phyloP scores from a whole-genome alignment of 352 stramenopile genomes.

The Phytophthora pini region DNA sequence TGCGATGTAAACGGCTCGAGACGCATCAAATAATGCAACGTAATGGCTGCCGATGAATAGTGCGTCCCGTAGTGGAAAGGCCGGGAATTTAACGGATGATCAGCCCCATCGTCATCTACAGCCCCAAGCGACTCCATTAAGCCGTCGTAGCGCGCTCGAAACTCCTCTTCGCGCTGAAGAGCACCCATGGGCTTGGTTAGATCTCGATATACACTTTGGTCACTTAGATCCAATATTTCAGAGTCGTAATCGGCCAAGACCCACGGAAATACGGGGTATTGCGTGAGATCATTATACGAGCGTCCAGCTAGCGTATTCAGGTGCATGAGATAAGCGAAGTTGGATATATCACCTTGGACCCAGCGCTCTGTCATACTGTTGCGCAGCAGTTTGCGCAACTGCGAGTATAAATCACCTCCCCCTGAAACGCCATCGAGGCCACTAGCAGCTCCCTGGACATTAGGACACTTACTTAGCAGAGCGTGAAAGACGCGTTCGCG shows the following conservation, averaged over 20 bases:
- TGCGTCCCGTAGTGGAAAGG: slow-evolving; percentile 97
- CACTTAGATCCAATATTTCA: slow-evolving; percentile 92
- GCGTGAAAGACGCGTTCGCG: slow-evolving; percentile 80
- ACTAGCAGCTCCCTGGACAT: slow-evolving; percentile 68
- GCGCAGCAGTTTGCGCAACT: slow-evolving; percentile 68
- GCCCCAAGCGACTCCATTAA: slow-evolving; percentile 47
- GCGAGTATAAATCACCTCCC: slow-evolving; percentile 67
- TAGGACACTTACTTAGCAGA: slow-evolving; percentile 72
- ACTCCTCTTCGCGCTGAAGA: slow-evolving; percentile 91
- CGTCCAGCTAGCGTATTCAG: slow-evolving; percentile 96
- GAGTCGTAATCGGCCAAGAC: slow-evolving; percentile 96
- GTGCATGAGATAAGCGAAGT: slow-evolving; percentile 97
- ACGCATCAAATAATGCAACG: slow-evolving; percentile 98
- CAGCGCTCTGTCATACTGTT: slow-evolving; percentile 85
- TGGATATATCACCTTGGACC: slow-evolving; percentile 74
- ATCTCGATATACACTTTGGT: slow-evolving; percentile 94
- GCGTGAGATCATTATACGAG: slow-evolving; percentile 98
- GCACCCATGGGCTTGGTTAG: slow-evolving; percentile 97
- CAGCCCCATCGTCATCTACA: slow-evolving; percentile 8
- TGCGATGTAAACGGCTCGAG: slow-evolving; percentile 96
- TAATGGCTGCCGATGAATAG: slow-evolving; percentile 93
- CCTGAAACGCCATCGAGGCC: slow-evolving; percentile 60
- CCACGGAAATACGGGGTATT: slow-evolving; percentile 99
- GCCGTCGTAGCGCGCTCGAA: slow-evolving; percentile 71
- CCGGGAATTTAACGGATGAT: slow-evolving; percentile 57